Conservation (phyloP, 768 basidiomycete species). For the Lactifluus pinguis region DNA sequence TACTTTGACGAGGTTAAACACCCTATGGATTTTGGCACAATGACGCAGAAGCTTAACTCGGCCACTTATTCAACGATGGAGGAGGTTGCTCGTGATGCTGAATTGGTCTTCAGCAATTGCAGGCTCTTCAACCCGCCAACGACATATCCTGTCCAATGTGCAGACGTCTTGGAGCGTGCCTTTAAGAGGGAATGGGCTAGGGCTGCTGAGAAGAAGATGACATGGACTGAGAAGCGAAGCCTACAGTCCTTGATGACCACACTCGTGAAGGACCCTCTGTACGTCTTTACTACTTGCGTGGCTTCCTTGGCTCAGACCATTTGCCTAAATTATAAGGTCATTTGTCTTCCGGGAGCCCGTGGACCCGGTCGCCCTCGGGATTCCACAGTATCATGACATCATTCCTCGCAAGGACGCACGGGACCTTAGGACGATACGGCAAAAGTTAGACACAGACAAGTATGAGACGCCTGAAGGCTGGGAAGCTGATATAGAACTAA, state of each 20-base stretch:
- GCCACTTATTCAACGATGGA: conserved; percentile 74
- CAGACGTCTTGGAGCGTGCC: conserved; percentile 60
- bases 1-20: conserved; percentile 86
- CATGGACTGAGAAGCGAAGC: conserved; percentile 71
- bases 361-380: conserved; percentile 74
- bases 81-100: conserved; percentile 68
- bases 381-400: conserved; percentile 83
- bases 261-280: conserved; percentile 61
- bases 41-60: conserved; percentile 54
- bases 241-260: conserved; percentile 61
- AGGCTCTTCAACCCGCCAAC: conserved; percentile 83
- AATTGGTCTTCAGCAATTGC: conserved; percentile 83
- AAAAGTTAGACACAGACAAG: conserved; percentile 73
- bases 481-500: conserved; percentile 78
- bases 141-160: conserved; percentile 64
- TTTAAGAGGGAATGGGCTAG: conserved; percentile 88
- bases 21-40: conserved; percentile 93
- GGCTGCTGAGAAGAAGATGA: conserved; percentile 59
- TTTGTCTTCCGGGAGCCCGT: conserved; percentile 80
- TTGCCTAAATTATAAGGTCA: conserved; percentile 34
- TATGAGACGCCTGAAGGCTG: conserved; percentile 72
- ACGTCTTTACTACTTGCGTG: conserved; percentile 24
- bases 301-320: background rate
- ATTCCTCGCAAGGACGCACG: conserved; percentile 81
- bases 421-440: conserved; percentile 74